Evolutionary conservation across 441 rosid species (phyloP).

Genomic region (Isatis lusitanica): DNA sequence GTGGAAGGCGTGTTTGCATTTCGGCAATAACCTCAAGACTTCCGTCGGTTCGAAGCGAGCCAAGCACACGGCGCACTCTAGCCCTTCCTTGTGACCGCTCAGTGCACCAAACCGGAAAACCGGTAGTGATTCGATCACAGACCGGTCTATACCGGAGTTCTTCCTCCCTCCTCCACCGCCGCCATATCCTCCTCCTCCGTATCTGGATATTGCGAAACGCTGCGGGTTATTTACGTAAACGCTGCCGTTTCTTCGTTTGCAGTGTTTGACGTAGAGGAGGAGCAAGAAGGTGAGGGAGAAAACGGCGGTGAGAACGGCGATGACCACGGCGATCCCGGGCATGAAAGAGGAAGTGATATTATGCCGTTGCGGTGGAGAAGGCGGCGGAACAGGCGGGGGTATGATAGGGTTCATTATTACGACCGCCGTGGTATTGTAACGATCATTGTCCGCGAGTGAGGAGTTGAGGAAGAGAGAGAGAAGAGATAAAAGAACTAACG

Average conservation of each 20-base stretch:
- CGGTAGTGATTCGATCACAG: constrained; percentile 74
- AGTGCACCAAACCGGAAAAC: constrained; percentile 77
- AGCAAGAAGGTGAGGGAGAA: constrained; percentile 79
- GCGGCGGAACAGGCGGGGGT: constrained; percentile 28
- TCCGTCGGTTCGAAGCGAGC: constrained; percentile 61
- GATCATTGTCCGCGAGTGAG: constrained; percentile 16
- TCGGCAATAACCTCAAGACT: constrained; percentile 66
- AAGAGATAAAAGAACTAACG: not conserved
- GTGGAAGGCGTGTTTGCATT: constrained; percentile 91
- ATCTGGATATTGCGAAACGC: constrained; percentile 21
- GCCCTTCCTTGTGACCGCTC: constrained; percentile 67
- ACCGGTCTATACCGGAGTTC: constrained; percentile 78
- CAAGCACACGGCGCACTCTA: constrained; percentile 86
- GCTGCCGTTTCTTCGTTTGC: constrained; percentile 40
- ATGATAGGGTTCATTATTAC: not conserved
- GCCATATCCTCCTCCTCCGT: constrained; percentile 26
- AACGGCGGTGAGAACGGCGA: constrained; percentile 62
- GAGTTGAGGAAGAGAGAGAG: constrained; percentile 14
- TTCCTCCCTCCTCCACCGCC: constrained; percentile 35
- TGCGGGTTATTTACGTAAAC: constrained; percentile 24
- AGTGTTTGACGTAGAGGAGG: constrained; percentile 79
- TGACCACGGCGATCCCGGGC: constrained; percentile 61
- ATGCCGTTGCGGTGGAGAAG: constrained; percentile 32
- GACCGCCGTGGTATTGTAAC: constrained; percentile 14
- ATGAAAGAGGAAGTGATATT: constrained; percentile 49